These are phyloP conservation scores for Coriaria nepalensis DNA, from an alignment of 306 rosid genomes.

Conservation along the genomic window DNA sequence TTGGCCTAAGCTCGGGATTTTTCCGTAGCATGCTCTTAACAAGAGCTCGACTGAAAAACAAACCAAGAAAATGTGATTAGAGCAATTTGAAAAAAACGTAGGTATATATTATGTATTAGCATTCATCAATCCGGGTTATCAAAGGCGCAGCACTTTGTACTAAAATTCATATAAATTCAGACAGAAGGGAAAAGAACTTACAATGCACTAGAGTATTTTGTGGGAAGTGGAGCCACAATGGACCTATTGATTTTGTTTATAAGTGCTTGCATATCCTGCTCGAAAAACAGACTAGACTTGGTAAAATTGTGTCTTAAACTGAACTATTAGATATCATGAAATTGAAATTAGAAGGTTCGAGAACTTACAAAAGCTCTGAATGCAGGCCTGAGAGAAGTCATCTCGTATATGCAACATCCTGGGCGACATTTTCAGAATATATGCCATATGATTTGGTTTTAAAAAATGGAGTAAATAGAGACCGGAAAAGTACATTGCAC, in stretches of 20 bases:
- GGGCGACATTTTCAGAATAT: constrained; percentile 23
- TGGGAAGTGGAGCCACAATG: constrained; percentile 91
- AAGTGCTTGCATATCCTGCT: constrained; percentile 94
- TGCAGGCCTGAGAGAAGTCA: constrained; percentile 77
- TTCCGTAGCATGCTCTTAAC: constrained; percentile 97
- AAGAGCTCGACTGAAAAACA: constrained; percentile 74
- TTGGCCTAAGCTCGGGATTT: constrained; percentile 94
- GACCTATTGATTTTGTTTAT: constrained; percentile 90
- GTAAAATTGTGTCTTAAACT: background rate
- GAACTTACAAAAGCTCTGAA: constrained; percentile 95
- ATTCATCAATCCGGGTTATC: background rate
- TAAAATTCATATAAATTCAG: no score
- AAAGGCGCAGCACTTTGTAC: no score
- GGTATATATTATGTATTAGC: background rate
- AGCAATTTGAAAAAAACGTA: background rate
- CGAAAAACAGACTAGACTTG: constrained; percentile 20
- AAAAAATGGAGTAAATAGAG: constrained; percentile 10
- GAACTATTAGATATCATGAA: background rate
- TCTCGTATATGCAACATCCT: constrained; percentile 97
- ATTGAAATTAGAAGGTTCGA: constrained; percentile 5
- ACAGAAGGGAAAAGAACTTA: constrained; percentile 29
- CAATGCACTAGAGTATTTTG: constrained; percentile 88
- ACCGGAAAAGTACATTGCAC: constrained; percentile 6
- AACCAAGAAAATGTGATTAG: constrained; percentile 13
- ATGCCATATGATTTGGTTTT: constrained; percentile 6